phyloP scores from a whole-genome alignment of 2,329 filamentous ascomycete genomes.

The Trichothecium sympodiale region DNA sequence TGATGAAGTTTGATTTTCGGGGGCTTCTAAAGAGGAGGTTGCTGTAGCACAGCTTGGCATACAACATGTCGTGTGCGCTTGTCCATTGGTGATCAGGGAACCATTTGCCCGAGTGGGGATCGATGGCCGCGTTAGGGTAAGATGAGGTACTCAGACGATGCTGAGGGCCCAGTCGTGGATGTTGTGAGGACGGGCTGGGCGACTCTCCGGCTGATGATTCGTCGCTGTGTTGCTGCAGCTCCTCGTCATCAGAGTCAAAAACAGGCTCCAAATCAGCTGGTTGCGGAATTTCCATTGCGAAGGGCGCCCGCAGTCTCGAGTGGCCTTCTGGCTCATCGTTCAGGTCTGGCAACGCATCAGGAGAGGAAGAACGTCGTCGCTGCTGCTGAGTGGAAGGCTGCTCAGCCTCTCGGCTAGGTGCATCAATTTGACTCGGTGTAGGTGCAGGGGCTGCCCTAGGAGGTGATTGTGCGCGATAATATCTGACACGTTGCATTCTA shows the following conservation, averaged over 20 bases:
- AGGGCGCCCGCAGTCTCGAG: not conserved
- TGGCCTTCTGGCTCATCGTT: not conserved
- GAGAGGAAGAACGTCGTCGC: constrained; percentile 8
- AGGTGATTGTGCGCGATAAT: constrained; percentile 30
- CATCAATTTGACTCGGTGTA: constrained; percentile 7
- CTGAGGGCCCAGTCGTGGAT: constrained; percentile 18
- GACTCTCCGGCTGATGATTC: constrained; percentile 9
- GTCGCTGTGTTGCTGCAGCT: constrained; percentile 6
- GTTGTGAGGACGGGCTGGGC: constrained; percentile 10
- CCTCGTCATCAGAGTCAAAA: constrained; percentile 3
- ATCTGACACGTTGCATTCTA: constrained; percentile 40
- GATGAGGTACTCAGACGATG: constrained; percentile 33
- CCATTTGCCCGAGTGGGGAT: constrained; percentile 44
- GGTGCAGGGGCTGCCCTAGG: not conserved
- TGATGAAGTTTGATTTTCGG: constrained; percentile 45
- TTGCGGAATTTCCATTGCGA: constrained; percentile 1
- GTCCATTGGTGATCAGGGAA: constrained; percentile 43
- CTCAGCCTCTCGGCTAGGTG: constrained; percentile 8
- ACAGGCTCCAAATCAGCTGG: not conserved
- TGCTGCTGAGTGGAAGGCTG: not conserved
- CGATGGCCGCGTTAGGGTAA: constrained; percentile 32
- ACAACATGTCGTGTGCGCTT: constrained; percentile 43
- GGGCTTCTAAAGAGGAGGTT: constrained; percentile 45
- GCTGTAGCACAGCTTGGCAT: constrained; percentile 50
- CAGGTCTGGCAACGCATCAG: constrained; percentile 4